phyloP scores from a whole-genome alignment of 768 basidiomycete genomes.

The Suillus variegatus region DNA sequence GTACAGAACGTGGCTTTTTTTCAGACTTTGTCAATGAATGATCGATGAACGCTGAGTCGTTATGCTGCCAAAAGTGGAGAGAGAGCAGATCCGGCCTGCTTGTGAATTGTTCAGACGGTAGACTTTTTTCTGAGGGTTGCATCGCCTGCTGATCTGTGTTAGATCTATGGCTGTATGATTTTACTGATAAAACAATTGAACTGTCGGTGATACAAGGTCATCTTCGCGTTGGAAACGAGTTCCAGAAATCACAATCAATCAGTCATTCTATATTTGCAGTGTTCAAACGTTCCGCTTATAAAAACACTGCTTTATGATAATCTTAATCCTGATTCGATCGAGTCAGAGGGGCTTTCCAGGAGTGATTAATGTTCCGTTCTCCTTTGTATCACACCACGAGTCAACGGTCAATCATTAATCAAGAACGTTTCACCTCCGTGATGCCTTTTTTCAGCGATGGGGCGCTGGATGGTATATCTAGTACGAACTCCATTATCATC shows the following conservation, averaged over 20 bases:
- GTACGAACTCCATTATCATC: too few relatives aligned
- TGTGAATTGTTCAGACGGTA: neutral
- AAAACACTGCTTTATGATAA: neutral
- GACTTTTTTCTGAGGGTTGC: neutral
- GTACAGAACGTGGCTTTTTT: neutral
- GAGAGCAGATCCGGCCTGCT: neutral
- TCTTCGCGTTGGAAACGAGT: neutral
- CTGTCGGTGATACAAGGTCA: neutral
- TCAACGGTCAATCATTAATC: neutral
- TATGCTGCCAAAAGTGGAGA: neutral
- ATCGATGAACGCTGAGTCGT: neutral
- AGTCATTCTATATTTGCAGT: neutral
- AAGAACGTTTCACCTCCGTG: neutral
- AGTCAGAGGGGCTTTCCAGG: neutral
- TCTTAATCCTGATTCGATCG: neutral
- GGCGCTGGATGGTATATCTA: slow-evolving; percentile 13
- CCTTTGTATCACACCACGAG: neutral
- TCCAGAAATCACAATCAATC: neutral
- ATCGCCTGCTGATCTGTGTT: neutral
- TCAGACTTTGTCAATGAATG: neutral
- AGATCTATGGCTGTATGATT: neutral
- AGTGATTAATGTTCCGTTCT: neutral
- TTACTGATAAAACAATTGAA: neutral
- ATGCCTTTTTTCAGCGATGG: neutral
- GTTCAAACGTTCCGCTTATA: neutral